These are phyloP conservation scores for Candida vartiovaarae DNA, from an alignment of 805 yeast genomes.

Conservation along the genomic window DNA sequence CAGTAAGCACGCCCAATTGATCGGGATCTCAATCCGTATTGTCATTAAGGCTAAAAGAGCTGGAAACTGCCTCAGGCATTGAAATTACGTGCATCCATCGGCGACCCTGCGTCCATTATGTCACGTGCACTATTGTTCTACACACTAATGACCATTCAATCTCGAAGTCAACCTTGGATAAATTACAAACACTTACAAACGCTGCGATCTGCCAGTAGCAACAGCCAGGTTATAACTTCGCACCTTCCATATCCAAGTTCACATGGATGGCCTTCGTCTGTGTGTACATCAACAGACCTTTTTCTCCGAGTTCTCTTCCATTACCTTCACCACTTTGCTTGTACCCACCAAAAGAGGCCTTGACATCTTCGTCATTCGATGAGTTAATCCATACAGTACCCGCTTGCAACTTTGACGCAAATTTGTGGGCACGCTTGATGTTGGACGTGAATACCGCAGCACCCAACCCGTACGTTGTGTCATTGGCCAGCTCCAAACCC, in stretches of 20 bases:
- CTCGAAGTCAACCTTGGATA: neutral
- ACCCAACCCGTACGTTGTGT: conserved; percentile 72
- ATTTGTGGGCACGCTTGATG: conserved; percentile 48
- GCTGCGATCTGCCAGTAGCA: too few relatives aligned
- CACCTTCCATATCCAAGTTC: conserved; percentile 40
- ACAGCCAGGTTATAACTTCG: neutral
- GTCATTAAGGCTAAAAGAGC: too few relatives aligned
- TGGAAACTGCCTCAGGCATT: too few relatives aligned
- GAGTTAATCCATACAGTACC: conserved; percentile 69
- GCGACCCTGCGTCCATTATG: too few relatives aligned
- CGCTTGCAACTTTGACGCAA: conserved; percentile 54
- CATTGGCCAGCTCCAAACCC: conserved; percentile 62
- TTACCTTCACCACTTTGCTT: conserved; percentile 69
- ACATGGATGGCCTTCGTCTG: conserved; percentile 73
- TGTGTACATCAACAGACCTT: conserved; percentile 63
- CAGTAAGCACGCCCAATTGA: too few relatives aligned
- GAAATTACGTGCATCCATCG: too few relatives aligned
- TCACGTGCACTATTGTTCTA: too few relatives aligned
- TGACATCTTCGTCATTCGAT: conserved; percentile 55
- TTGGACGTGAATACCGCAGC: conserved; percentile 73
- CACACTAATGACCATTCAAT: neutral
- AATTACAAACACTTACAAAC: too few relatives aligned
- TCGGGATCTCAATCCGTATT: too few relatives aligned
- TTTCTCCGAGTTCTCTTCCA: conserved; percentile 64
- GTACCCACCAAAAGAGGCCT: conserved; percentile 77